Conservation (phyloP, 2,329 filamentous ascomycete species). For the Pseudogymnoascus sp. region DNA sequence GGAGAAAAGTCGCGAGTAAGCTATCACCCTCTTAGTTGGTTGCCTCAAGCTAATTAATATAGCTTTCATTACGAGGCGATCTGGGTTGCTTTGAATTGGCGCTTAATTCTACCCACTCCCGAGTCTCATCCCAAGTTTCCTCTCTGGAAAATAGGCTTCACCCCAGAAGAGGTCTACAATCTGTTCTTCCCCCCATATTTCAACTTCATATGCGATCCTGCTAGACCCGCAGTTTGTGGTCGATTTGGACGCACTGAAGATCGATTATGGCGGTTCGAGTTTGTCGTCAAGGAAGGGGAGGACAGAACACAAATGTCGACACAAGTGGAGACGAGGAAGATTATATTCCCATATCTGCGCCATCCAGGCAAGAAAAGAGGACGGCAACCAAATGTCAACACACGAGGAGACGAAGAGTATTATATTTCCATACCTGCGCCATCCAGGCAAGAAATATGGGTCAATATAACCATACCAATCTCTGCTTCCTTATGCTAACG, state of each 20-base stretch:
- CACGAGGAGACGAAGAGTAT: conserved; percentile 21
- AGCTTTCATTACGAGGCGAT: conserved; percentile 23
- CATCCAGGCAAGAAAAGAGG: conserved; percentile 29
- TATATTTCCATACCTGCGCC: conserved; percentile 27
- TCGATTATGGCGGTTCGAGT: conserved; percentile 30
- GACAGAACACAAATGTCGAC: conserved; percentile 25
- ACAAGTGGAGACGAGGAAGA: conserved; percentile 19
- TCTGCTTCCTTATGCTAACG: not conserved
- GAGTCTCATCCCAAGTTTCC: conserved; percentile 26
- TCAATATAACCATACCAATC: not conserved
- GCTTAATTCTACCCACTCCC: conserved; percentile 23
- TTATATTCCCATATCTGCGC: conserved; percentile 27
- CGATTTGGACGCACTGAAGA: conserved; percentile 25
- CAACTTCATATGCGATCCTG: conserved; percentile 25
- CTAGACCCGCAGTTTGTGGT: conserved; percentile 23
- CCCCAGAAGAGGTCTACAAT: conserved; percentile 25
- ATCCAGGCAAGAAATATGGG: conserved; percentile 19
- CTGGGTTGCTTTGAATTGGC: conserved; percentile 27
- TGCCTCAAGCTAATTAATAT: not conserved
- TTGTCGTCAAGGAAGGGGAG: conserved; percentile 29
- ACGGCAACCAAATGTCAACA: conserved; percentile 25
- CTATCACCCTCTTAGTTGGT: not conserved
- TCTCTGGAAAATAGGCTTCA: conserved; percentile 26
- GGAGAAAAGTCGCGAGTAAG: conserved; percentile 23
- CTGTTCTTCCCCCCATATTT: conserved; percentile 27